Percentiles rank a stretch among this genome's conserved stretches.
These are phyloP conservation scores for Oryza rufipogon DNA, from an alignment of 176 grass and related monocot genomes.

Conservation along the genomic window DNA sequence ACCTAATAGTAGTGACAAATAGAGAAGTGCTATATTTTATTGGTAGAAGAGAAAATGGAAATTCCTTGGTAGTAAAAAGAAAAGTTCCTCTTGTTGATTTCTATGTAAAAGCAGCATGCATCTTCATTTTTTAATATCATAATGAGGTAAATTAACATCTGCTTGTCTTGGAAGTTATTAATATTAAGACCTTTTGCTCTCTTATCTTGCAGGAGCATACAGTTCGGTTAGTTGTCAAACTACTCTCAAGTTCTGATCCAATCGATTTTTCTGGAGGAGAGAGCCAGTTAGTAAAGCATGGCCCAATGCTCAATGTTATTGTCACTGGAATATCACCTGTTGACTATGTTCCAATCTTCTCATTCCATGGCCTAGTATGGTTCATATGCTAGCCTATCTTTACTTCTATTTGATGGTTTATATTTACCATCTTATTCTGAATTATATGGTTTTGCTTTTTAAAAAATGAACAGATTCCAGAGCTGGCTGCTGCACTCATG, in stretches of 20 bases:
- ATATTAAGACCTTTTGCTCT: constrained; percentile 34
- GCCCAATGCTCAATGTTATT: constrained; percentile 93
- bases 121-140: neutral
- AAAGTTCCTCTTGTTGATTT: neutral
- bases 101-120: neutral
- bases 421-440: constrained; percentile 36
- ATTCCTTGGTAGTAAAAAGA: neutral
- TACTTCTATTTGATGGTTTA: constrained; percentile 37
- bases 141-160: constrained; percentile 1
- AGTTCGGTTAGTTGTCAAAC: constrained; percentile 83
- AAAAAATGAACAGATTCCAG: constrained; percentile 68
- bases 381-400: constrained; percentile 27
- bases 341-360: constrained; percentile 87
- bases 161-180: constrained; percentile 12
- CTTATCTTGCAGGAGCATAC: constrained; percentile 73
- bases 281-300: constrained; percentile 80
- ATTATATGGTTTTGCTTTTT: neutral
- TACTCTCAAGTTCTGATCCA: constrained; percentile 77
- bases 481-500: constrained; percentile 92
- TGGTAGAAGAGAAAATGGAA: neutral
- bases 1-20: neutral
- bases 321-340: constrained; percentile 91
- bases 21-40: neutral
- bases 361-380: constrained; percentile 95
- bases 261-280: constrained; percentile 64